Base-by-base conservation (phyloP, 2,329 filamentous ascomycete species). In the Aquanectria penicillioides region DNA sequence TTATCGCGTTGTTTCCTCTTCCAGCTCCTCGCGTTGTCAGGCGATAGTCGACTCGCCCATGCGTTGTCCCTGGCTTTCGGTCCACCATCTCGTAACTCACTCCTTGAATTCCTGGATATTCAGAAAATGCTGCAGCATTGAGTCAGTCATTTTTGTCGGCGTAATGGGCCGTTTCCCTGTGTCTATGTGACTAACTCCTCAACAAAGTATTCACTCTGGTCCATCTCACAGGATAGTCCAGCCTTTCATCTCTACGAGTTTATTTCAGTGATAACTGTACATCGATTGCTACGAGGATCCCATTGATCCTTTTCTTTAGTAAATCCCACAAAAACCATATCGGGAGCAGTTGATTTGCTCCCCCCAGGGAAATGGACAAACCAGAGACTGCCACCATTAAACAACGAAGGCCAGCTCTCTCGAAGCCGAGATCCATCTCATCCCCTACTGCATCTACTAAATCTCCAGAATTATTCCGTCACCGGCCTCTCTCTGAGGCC, bases 401-500 rank as follows among this genome's bases (percentile, higher is more conserved):
- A n/a, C n/a, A n/a, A n/a, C 33, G 40, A 37, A 46, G 38, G 17
- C 29, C 28, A 15, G 38, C 22, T 8, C 26, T 47, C 15, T 26
- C 48, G 8, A 46, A 47, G 20, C 13, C 48, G 6, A 41, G 55
- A 26, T 48, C 55, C 8, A 5, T 29, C 29, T 50, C 53, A 11
- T 58, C 55, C 8, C 20, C 48, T 8, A 53, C 37, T 18, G 34
- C 36, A 11, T 37, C 41, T 8, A 51, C 40, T 12, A 57, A 26
- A 23, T 20, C 22, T 15, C 13, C 28, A 10, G 38, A 41, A 12
- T 36, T 41, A 11, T 22, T 11, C 6, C 34, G 28, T 29, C 25
- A 20, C 11, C 41, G 48, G 9, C 40, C 41, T n/a, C 28, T 36
- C 11, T 25, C 40, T 5, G 28, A 15, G 10, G 23, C 47, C 9